A percentile compares a stretch with the other conserved stretches of the same genome.
Evolutionary conservation across 2,329 filamentous ascomycete genomes (phyloP).

Genomic region (Colletotrichum brevisporum): DNA sequence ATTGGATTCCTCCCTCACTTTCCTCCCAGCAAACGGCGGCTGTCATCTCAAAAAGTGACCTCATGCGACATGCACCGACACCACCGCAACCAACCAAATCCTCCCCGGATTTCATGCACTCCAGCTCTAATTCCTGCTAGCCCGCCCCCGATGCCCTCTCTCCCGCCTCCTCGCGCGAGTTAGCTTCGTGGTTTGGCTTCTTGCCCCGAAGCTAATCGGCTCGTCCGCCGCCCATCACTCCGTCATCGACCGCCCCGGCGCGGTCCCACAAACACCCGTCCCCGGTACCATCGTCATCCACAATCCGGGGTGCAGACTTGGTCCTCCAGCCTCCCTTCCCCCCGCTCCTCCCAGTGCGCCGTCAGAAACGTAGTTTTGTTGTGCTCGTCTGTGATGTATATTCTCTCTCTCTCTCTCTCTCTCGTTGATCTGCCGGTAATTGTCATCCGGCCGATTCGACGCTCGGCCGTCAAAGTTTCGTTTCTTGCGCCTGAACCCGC

Average conservation of each 20-base stretch:
- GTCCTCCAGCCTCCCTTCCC: not conserved
- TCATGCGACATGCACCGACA: constrained; percentile 24
- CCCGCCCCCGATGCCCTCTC: not conserved
- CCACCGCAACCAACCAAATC: constrained; percentile 11
- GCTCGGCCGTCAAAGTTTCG: not conserved
- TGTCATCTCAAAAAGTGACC: constrained; percentile 30
- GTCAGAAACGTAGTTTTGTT: not conserved
- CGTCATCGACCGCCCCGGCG: constrained; percentile 21
- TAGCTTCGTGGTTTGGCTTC: not conserved
- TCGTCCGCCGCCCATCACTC: constrained; percentile 8
- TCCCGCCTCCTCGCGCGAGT: not conserved
- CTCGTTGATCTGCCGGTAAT: not conserved
- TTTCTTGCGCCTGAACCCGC: not conserved
- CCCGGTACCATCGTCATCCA: constrained; percentile 1
- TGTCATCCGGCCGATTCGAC: not conserved
- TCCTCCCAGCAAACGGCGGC: constrained; percentile 15
- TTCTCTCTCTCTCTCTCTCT: too few species aligned
- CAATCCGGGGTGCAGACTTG: constrained; percentile 27
- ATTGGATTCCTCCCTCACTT: constrained; percentile 7
- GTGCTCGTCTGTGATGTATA: not conserved
- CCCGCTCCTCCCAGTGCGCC: not conserved
- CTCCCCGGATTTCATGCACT: constrained; percentile 25
- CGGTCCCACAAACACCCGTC: constrained; percentile 5
- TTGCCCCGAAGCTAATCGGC: constrained; percentile 24
- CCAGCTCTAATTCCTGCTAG: constrained; percentile 20